Evolutionary conservation across 2,329 filamentous ascomycete species (phyloP).

Genomic region (Diaporthe velutina): DNA sequence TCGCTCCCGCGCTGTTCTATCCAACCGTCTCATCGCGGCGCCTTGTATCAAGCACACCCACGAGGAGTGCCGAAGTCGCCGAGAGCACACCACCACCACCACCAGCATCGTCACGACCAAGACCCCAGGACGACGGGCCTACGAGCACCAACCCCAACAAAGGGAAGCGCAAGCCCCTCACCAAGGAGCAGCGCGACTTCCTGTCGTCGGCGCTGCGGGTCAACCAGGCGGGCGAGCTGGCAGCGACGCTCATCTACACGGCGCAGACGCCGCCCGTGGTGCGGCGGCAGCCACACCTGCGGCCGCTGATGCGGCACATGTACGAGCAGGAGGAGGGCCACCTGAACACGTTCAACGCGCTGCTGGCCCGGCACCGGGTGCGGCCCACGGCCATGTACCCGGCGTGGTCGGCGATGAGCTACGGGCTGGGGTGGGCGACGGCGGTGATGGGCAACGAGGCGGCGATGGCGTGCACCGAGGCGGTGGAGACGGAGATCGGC

Average conservation of each 20-base stretch:
- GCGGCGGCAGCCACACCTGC: slow-evolving; percentile 85
- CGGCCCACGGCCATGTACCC: slow-evolving; percentile 95
- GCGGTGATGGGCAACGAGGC: slow-evolving; percentile 91
- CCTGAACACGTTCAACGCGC: slow-evolving; percentile 84
- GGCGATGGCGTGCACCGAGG: slow-evolving; percentile 98
- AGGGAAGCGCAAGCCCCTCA: slow-evolving; percentile 70
- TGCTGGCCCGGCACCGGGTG: slow-evolving; percentile 88
- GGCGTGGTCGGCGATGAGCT: slow-evolving; percentile 85
- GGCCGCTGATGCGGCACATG: slow-evolving; percentile 96
- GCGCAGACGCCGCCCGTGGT: slow-evolving; percentile 88
- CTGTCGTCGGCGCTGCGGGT: slow-evolving; percentile 88
- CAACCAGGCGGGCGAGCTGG: slow-evolving; percentile 98
- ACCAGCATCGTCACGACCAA: slow-evolving; percentile 1
- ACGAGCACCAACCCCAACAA: slow-evolving; percentile 46
- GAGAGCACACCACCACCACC: slow-evolving; percentile 20
- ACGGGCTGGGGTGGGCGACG: slow-evolving; percentile 88
- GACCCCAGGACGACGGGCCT: slow-evolving; percentile 40
- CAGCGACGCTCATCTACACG: slow-evolving; percentile 93
- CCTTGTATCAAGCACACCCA: slow-evolving; percentile 38
- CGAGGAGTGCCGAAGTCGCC: slow-evolving; percentile 38
- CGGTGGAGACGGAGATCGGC: slow-evolving; percentile 98
- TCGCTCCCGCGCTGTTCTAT: slow-evolving; percentile 51
- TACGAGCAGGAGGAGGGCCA: slow-evolving; percentile 95
- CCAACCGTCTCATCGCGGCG: slow-evolving; percentile 40
- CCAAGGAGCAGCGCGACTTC: slow-evolving; percentile 77